Conservation (phyloP, 1,284 basidiomycete species). For the Gomphus bonarii region DNA sequence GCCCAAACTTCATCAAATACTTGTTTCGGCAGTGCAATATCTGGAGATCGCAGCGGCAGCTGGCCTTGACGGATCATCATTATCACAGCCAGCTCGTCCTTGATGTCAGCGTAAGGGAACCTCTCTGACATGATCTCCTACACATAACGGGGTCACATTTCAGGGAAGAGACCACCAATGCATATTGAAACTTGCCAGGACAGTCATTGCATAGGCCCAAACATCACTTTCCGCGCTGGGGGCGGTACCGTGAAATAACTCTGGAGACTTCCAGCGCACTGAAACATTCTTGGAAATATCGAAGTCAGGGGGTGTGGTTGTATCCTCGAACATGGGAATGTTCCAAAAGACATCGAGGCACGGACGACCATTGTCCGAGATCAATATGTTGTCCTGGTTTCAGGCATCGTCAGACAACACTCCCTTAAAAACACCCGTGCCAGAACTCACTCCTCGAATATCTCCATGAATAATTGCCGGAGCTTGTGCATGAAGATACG, state of each 20-base stretch:
- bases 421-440: background rate
- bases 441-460: conserved; percentile 11
- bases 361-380: conserved; percentile 14
- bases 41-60: background rate
- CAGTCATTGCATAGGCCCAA: background rate
- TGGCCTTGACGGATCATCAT: background rate
- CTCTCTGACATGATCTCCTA: background rate
- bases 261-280: conserved; percentile 12
- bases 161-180: background rate
- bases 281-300: too few relatives aligned
- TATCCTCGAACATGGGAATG: background rate
- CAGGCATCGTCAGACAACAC: background rate
- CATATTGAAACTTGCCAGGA: background rate
- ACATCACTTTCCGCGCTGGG: conserved; percentile 10
- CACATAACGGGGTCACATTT: background rate
- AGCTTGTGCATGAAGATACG: conserved; percentile 11
- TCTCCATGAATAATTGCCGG: conserved; percentile 12
- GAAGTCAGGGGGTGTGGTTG: background rate
- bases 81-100: background rate
- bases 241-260: background rate
- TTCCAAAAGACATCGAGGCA: conserved; percentile 14
- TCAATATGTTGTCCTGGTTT: conserved; percentile 14
- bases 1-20: background rate
- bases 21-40: background rate
- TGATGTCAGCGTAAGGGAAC: background rate